Evolutionary conservation across 148 eudicot genomes (phyloP).

Genomic region (Dianthus caryophyllus): DNA sequence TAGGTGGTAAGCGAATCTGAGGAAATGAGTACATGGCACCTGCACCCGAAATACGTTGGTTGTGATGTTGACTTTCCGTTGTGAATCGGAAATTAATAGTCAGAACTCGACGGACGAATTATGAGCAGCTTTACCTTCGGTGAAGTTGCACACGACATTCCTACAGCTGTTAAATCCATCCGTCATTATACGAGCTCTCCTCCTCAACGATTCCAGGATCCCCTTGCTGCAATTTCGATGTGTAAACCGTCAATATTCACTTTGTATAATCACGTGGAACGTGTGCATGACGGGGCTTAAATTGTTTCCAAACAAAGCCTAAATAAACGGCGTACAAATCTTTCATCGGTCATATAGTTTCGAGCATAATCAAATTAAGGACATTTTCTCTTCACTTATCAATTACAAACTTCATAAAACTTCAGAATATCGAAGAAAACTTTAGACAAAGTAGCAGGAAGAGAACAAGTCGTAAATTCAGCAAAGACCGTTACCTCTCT

Average conservation of each 20-base stretch:
- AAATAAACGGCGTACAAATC: no score
- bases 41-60: conserved; percentile 27
- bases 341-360: no score
- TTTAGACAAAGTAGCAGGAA: no score
- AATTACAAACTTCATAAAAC: no score
- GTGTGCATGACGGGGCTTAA: not conserved
- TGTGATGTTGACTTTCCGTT: not conserved
- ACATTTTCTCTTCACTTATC: no score
- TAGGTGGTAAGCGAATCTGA: conserved; percentile 84
- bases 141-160: conserved; percentile 93
- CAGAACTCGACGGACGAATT: not conserved
- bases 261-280: not conserved
- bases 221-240: conserved; percentile 67
- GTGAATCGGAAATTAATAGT: not conserved
- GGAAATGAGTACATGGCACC: conserved; percentile 99
- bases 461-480: not conserved
- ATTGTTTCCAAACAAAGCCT: no score
- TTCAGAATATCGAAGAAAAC: no score
- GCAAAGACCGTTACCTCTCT: conserved; percentile 57
- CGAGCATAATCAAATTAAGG: no score
- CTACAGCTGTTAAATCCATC: conserved; percentile 99
- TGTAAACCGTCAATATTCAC: conserved; percentile 9
- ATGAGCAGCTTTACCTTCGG: conserved; percentile 59
- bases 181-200: conserved; percentile 88
- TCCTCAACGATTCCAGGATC: conserved; percentile 80